Percentiles rank a stretch among this genome's conserved stretches.
Evolutionary conservation across 352 stramenopile species (phyloP).

Genomic region (Phytophthora syringae): DNA sequence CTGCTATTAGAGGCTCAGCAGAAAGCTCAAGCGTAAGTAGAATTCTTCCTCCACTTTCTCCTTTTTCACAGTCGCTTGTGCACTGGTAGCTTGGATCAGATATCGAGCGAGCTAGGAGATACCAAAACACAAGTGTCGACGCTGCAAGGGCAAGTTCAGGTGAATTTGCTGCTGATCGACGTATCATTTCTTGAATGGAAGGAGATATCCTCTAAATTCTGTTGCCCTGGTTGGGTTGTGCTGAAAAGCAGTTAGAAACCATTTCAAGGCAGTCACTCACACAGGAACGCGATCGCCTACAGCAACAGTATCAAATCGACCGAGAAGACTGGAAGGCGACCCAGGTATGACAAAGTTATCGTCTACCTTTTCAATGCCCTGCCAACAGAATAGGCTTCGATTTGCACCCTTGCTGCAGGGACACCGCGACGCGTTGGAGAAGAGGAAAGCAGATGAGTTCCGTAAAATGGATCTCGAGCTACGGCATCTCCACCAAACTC

Average conservation of each 20-base stretch:
- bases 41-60: not conserved
- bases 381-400: no score
- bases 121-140: constrained; percentile 45
- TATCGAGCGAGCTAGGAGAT: constrained; percentile 44
- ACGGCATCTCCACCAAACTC: constrained; percentile 47
- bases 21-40: constrained; percentile 42
- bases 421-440: constrained; percentile 28
- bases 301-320: constrained; percentile 43
- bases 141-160: constrained; percentile 59
- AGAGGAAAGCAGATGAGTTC: constrained; percentile 52
- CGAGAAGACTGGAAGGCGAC: constrained; percentile 55
- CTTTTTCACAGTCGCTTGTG: not conserved
- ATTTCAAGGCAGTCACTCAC: constrained; percentile 50
- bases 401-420: constrained; percentile 9
- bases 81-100: constrained; percentile 37
- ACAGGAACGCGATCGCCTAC: constrained; percentile 52
- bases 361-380: not conserved
- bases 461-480: constrained; percentile 62
- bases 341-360: constrained; percentile 31
- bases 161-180: not conserved
- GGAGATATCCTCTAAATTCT: not conserved
- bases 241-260: constrained; percentile 51
- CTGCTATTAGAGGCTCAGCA: constrained; percentile 40
- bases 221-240: not conserved
- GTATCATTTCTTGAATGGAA: not conserved